Percentiles rank a stretch among this genome's conserved stretches.
Conservation (phyloP, 257 asterid genomes). For the Solanum gracilifrons region DNA sequence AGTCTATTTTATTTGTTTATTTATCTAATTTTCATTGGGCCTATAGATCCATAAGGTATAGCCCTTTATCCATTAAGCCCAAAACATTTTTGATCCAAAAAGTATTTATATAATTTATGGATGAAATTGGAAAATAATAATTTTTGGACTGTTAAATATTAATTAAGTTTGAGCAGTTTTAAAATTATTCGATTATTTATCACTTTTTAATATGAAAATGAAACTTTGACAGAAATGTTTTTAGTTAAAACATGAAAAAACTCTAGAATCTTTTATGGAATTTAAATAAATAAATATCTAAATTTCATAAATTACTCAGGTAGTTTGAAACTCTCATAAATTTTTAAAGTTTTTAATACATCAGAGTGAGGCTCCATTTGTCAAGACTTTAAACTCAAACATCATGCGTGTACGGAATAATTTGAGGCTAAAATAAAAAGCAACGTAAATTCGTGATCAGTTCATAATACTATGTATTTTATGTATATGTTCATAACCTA, state of each 20-base stretch:
- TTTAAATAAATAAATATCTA: neutral
- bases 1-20: neutral
- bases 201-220: neutral
- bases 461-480: fast-evolving
- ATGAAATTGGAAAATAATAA: neutral
- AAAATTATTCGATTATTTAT: neutral
- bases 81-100: neutral
- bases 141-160: neutral
- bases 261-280: neutral
- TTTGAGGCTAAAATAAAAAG: too few relatives aligned
- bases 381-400: too few relatives aligned
- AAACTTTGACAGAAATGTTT: neutral
- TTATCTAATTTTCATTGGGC: neutral
- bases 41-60: neutral
- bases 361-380: too few relatives aligned
- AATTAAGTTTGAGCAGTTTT: neutral
- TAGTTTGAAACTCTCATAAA: too few relatives aligned
- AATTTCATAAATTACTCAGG: too few relatives aligned
- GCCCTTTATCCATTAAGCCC: neutral
- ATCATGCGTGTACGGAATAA: too few relatives aligned
- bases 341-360: too few relatives aligned
- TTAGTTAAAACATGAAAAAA: neutral
- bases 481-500: too few relatives aligned
- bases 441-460: too few relatives aligned
- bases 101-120: neutral